Evolutionary conservation across 1,284 basidiomycete genomes (phyloP), one percentile per base, ranked within the genome.

Genomic region (Taiwanofungus camphoratus): DNA sequence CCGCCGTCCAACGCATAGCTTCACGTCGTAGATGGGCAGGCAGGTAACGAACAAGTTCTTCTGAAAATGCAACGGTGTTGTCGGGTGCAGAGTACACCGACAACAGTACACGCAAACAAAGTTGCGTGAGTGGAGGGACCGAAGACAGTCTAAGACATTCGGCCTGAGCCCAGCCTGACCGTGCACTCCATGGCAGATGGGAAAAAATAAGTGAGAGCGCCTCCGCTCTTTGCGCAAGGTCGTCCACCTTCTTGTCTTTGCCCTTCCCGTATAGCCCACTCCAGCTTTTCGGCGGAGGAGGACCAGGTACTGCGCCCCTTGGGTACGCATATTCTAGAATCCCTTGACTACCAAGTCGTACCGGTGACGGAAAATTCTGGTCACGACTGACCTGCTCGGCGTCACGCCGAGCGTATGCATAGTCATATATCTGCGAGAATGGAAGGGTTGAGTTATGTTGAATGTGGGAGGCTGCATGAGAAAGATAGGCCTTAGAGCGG

Each of bases 1-100:
- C 58, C 12, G 81, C 74, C 4, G 74, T 63, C 48, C 77, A 70
- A 7, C 79, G 73, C 21, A 84, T 59, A 12, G 83, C 63, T 24
- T 69, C 66, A 32, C 74, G 70, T 15, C 76, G 70, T 22, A 84
- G 67, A 54, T 84, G 80, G 0, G 61, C 55, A 0, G 79, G 74
- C 7, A 87, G 64, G 44, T 64, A 71, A 0, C 73, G 70, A 2
- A 72, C 64, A 37, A 79, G 55, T 16, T 72, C 63, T 16, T 69
- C 54, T n/a, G 52, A 60, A 22, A 69, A 61, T 29, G 59, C 50
- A 9, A 47, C 56, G 9, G 45, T 29, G 16, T 42, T 56, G n/a
- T 50, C 7, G 1, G 52, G 47, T 2, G 50, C 41, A 31, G 56
- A 61, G 21, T 51, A 49, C 13, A 43, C 43, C 5, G 51, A 48